Conservation (phyloP, 768 basidiomycete genomes). For the Termitomyces sp. region DNA sequence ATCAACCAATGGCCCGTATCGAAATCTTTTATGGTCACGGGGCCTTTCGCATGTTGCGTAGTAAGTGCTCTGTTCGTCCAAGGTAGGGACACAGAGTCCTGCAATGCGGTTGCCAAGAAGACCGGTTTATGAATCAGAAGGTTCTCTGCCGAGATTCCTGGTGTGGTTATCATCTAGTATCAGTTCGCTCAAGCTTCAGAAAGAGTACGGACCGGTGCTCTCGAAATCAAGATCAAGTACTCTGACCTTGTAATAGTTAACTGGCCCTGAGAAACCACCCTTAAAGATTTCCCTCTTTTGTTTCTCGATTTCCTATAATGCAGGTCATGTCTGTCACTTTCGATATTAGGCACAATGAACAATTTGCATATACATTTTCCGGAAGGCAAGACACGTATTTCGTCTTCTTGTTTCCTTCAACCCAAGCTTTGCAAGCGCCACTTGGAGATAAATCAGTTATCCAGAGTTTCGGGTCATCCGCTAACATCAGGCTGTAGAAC, state of each 20-base stretch:
- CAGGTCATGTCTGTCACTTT: not conserved
- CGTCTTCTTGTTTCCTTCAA: conserved; percentile 21
- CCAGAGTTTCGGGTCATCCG: conserved; percentile 26
- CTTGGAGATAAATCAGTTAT: conserved; percentile 18
- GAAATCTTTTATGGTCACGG: conserved; percentile 22
- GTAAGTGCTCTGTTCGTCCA: conserved; percentile 11
- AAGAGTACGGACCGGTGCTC: no score
- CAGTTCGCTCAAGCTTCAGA: not conserved
- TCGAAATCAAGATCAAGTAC: conserved; percentile 20
- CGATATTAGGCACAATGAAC: no score
- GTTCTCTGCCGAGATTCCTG: conserved; percentile 15
- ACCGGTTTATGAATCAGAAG: conserved; percentile 28
- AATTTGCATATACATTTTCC: conserved; percentile 20
- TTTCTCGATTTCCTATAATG: not conserved
- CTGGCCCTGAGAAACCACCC: conserved; percentile 6
- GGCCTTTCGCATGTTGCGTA: conserved; percentile 18
- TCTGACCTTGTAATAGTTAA: conserved; percentile 14
- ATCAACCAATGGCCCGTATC: conserved; percentile 17
- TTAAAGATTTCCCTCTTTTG: conserved; percentile 7
- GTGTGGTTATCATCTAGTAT: not conserved
- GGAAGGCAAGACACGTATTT: conserved; percentile 19
- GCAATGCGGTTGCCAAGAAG: conserved; percentile 28
- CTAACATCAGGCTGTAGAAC: conserved; percentile 30
- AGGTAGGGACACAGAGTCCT: conserved; percentile 29
- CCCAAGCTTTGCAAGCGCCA: conserved; percentile 27